Evolutionary conservation across 306 rosid genomes (phyloP), one percentile per base, ranked within the genome.

Genomic region (Coriaria nepalensis): DNA sequence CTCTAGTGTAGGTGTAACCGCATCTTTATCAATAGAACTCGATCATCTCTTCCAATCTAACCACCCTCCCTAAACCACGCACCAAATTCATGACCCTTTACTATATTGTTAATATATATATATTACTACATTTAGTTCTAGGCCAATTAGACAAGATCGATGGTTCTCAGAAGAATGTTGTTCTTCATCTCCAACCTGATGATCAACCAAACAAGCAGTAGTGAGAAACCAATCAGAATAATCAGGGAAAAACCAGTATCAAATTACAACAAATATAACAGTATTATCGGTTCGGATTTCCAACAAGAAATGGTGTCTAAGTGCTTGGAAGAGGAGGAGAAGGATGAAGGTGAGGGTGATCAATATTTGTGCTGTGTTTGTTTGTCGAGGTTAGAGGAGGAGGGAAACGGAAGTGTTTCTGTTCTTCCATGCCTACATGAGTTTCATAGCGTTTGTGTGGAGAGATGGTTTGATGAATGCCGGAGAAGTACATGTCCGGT

Each of bases 1-100:
- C 55, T 80, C 93, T 59, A 15, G 60, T 65, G 67, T 80, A 71
- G 94, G 94, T 87, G 83, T 69, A 80, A 79, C 93, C 73, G 65
- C 80, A 54, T 52, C 49, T 40, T 64, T 44, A 40, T 50, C 14
- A 63, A 32, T 48, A 20, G 13, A 20, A 38, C 52, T 14, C 49
- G 8, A 40, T 43, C 54, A 47, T 11, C 12, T 70, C 50, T 63
- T 46, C 61, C 52, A 35, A 56, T 62, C 82, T 53, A 69, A 61
- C 76, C 58, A 69, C 36, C 60, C 81, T 82, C 81, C n/a, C n/a
- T n/a, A n/a, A n/a, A n/a, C 61, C 73, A 60, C 73, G 63, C 77
- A 71, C 83, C 81, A 68, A 78, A 72, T 39, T 13, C n/a, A 14
- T 38, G 44, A 9, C 44, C 56, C 11, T 36, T 52, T 13, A 37